Conservation (phyloP, 306 rosid genomes). For the Vigna mungo region DNA sequence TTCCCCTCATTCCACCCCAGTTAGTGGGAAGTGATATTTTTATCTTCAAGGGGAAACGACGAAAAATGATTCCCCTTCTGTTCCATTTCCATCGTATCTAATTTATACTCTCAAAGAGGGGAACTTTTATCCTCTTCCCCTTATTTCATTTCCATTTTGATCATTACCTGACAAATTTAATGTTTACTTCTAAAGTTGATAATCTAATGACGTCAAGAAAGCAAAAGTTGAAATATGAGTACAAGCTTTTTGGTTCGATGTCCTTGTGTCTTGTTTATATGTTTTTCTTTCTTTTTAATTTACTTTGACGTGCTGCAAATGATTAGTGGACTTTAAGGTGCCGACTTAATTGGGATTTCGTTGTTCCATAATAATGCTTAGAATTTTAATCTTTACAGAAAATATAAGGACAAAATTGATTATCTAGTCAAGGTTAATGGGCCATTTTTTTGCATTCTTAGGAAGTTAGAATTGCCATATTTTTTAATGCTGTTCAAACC, state of each 20-base stretch:
- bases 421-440: not conserved
- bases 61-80: not conserved
- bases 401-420: not conserved
- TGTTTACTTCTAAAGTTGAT: not conserved
- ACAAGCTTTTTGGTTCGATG: not conserved
- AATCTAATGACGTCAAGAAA: not conserved
- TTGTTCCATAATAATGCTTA: too few relatives aligned
- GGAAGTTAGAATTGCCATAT: not conserved
- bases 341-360: too few relatives aligned
- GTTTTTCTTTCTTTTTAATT: too few relatives aligned
- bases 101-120: not conserved
- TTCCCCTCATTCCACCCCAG: not conserved
- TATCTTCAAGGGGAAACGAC: not conserved
- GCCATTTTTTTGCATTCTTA: not conserved
- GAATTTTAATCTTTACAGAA: too few relatives aligned
- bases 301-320: too few relatives aligned
- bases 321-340: too few relatives aligned
- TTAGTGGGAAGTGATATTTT: not conserved
- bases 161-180: not conserved
- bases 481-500: not conserved
- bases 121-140: not conserved
- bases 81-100: not conserved
- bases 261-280: too few relatives aligned
- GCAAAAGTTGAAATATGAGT: not conserved
- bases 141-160: not conserved